These are phyloP conservation scores for Drechslera avenae DNA, from an alignment of 2,329 filamentous ascomycete genomes.

Conservation along the genomic window DNA sequence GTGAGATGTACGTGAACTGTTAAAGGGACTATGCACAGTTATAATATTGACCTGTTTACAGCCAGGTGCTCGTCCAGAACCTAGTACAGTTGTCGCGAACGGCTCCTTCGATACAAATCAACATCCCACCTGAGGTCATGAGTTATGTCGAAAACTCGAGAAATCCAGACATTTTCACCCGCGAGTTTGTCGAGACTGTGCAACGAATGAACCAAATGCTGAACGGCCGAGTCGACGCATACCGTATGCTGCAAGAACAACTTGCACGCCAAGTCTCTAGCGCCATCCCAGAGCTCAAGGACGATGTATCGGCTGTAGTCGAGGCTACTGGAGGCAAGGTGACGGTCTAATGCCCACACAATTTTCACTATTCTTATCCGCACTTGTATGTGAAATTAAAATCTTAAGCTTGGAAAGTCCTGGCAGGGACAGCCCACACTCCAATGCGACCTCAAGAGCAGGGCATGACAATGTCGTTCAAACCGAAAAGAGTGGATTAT, in stretches of 20 bases:
- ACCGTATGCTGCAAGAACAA: conserved; percentile 63
- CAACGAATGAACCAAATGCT: conserved; percentile 67
- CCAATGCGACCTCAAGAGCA: background rate
- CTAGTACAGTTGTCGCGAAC: conserved; percentile 59
- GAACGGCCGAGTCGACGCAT: conserved; percentile 65
- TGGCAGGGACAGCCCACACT: background rate
- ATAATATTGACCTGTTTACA: conserved; percentile 23
- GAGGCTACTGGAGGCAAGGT: conserved; percentile 51
- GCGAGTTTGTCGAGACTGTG: conserved; percentile 68
- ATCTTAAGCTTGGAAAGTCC: too few relatives aligned
- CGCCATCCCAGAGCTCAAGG: conserved; percentile 62
- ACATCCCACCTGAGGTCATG: conserved; percentile 66
- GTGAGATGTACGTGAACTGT: conserved; percentile 57
- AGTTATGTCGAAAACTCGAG: conserved; percentile 66
- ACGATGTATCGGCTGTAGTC: conserved; percentile 59
- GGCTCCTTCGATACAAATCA: conserved; percentile 56
- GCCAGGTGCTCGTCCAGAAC: conserved; percentile 59
- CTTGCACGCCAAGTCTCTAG: conserved; percentile 63
- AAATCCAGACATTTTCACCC: conserved; percentile 70
- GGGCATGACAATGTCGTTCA: too few relatives aligned
- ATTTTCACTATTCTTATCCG: background rate
- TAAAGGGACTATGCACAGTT: too few relatives aligned
- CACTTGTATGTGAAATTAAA: background rate
- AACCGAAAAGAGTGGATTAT: too few relatives aligned
- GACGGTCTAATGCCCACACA: background rate